Evolutionary conservation across 192 early-diverging fungal genomes (phyloP), one percentile per base, ranked within the genome.

Genomic region (Mortierella antarctica): DNA sequence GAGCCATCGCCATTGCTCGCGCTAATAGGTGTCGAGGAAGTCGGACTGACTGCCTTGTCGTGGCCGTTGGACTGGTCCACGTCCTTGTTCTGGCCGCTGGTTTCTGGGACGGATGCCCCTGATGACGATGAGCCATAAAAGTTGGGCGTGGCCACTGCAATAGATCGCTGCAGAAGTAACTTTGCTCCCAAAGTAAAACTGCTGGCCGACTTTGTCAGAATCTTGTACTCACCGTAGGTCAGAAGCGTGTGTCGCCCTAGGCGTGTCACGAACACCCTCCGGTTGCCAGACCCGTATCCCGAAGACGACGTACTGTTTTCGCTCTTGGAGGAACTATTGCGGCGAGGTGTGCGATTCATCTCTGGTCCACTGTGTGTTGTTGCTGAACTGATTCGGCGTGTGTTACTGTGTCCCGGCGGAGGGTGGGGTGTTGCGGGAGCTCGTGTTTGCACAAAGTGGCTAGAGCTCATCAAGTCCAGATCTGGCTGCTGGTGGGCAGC

Each of bases 101-200:
- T 53, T 57, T 31, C 31, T 31, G 1, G 31, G 31, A 31, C 1
- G 31, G 31, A 31, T 47, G 15, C 21, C 21, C 59, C n/a, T 14
- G 69, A 46, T 2, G 60, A 65, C 0, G 65, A 67, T 17, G 59
- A 62, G 10, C 61, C 64, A 39, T 71, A 67, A 20, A 67, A 72
- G 39, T 61, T 66, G 11, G 74, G 74, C n/a, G 77, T 80, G 12
- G 77, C 77, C 10, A 72, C 77, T 17, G 77, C 69, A 23, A 80
- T 65, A 0, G 77, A 80, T 42, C 77, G 46, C n/a, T 80, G 77
- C 21, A 80, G 39, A 65, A 80, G 31, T 31, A 80, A 49, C 60
- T 72, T 80, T 10, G 77, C 77, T n/a, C 77, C 77, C 18, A 80
- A 49, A 0, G 77, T 80, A 12, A 80, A 80, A 7, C 77, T 66